phyloP scores from a whole-genome alignment of 2,329 filamentous ascomycete genomes.

The Fusarium buxicola region DNA sequence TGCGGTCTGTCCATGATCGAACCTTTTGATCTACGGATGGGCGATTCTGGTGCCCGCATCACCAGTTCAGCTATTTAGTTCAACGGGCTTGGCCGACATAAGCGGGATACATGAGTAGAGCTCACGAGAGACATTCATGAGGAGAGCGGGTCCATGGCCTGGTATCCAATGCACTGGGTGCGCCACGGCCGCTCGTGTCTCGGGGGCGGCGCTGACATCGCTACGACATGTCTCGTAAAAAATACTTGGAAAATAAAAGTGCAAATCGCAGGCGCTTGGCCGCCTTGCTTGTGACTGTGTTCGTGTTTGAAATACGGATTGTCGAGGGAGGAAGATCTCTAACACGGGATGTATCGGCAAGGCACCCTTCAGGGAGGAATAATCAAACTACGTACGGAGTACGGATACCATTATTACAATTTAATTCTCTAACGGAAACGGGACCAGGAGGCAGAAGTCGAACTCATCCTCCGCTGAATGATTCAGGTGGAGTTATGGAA shows the following conservation, averaged over 20 bases:
- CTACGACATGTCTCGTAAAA: not conserved
- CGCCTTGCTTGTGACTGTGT: slow-evolving; percentile 22
- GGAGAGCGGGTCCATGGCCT: slow-evolving; percentile 14
- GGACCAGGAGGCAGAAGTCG: slow-evolving; percentile 11
- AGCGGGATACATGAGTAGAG: slow-evolving; percentile 10
- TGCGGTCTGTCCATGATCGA: not conserved
- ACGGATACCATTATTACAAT: not conserved
- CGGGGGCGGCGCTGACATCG: slow-evolving; percentile 28
- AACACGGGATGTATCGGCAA: slow-evolving; percentile 17
- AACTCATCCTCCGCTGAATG: slow-evolving; percentile 20
- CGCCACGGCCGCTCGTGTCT: slow-evolving; percentile 32
- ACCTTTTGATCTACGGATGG: slow-evolving; percentile 4
- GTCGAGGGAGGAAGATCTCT: slow-evolving; percentile 20
- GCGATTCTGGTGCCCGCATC: slow-evolving; percentile 1
- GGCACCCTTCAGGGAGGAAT: slow-evolving; percentile 10
- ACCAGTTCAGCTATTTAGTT: slow-evolving; percentile 15
- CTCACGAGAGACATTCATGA: slow-evolving; percentile 18
- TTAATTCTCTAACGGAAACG: slow-evolving; percentile 1
- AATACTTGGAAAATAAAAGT: not conserved
- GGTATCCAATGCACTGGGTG: slow-evolving; percentile 11
- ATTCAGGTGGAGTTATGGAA: slow-evolving; percentile 37
- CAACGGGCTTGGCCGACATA: slow-evolving; percentile 26
- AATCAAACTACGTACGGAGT: slow-evolving; percentile 32
- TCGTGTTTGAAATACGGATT: slow-evolving; percentile 11
- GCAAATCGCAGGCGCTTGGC: slow-evolving; percentile 7